Conservation (phyloP, 257 asterid genomes). For the Lycium barbarum region DNA sequence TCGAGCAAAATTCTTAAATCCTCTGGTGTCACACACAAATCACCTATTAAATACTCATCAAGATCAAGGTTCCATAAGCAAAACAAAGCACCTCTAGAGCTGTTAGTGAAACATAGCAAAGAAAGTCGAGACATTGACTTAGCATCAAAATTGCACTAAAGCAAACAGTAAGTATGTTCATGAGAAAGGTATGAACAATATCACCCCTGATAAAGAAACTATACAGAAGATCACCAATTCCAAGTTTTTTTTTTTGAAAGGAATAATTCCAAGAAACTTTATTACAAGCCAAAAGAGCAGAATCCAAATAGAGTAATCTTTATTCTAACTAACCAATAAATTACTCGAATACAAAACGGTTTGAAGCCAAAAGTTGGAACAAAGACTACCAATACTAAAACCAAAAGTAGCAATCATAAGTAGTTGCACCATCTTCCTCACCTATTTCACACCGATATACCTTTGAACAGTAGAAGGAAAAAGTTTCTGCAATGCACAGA, state of each 20-base stretch:
- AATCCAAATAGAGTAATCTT: neutral
- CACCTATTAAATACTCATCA: too few relatives aligned
- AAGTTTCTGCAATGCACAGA: constrained; percentile 15
- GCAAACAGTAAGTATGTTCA: neutral
- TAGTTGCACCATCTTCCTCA: neutral
- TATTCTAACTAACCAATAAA: neutral
- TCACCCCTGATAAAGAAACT: neutral
- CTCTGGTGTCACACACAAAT: neutral
- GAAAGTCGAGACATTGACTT: neutral
- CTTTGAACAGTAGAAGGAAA: neutral
- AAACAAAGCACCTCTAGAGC: constrained; percentile 2
- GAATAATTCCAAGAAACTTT: neutral
- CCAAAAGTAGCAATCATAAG: neutral
- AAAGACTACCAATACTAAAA: neutral
- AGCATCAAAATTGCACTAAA: constrained; percentile 22
- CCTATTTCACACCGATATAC: constrained; percentile 11
- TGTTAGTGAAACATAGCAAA: neutral
- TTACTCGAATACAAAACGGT: neutral
- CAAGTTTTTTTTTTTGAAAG: neutral
- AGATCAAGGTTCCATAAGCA: neutral
- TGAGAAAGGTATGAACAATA: constrained; percentile 8
- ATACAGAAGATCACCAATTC: neutral
- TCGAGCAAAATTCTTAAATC: neutral
- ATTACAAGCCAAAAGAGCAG: neutral
- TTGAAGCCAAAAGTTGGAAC: neutral